These are phyloP conservation scores for Macrolepiota fuliginosa DNA, from an alignment of 768 basidiomycete species.

Conservation along the genomic window DNA sequence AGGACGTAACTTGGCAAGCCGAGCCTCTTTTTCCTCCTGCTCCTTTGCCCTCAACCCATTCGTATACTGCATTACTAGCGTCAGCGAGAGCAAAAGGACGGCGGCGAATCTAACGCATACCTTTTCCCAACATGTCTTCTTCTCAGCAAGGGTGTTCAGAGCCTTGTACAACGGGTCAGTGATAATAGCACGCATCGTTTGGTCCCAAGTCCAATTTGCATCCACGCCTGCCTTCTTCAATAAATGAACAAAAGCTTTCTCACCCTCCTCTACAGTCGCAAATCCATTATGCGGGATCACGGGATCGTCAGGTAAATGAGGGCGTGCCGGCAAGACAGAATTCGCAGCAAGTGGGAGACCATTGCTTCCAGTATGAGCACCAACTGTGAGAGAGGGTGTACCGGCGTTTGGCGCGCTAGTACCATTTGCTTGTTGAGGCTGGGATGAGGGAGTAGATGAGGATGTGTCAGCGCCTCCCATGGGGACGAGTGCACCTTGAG, in stretches of 20 bases:
- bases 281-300: conserved; percentile 92
- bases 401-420: conserved; percentile 22
- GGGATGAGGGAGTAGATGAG: conserved; percentile 48
- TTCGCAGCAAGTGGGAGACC: conserved; percentile 56
- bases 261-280: conserved; percentile 81
- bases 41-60: conserved; percentile 76
- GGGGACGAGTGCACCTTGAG: conserved; percentile 54
- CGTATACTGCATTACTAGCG: conserved; percentile 56
- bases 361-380: conserved; percentile 42
- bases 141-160: conserved; percentile 89
- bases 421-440: conserved; percentile 49
- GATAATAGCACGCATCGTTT: conserved; percentile 96
- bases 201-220: conserved; percentile 95
- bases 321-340: conserved; percentile 67
- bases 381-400: conserved; percentile 34
- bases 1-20: conserved; percentile 83
- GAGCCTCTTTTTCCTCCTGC: conserved; percentile 80
- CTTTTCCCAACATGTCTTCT: conserved; percentile 93
- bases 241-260: conserved; percentile 91
- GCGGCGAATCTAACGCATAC: conserved; percentile 36
- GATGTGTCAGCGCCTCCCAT: conserved; percentile 50
- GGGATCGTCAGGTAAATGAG: conserved; percentile 83
- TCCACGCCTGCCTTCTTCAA: conserved; percentile 88
- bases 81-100: conserved; percentile 3
- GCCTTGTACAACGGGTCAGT: conserved; percentile 97